Base-by-base conservation (phyloP, 345 rosid genomes). In the Camelina sativa region DNA sequence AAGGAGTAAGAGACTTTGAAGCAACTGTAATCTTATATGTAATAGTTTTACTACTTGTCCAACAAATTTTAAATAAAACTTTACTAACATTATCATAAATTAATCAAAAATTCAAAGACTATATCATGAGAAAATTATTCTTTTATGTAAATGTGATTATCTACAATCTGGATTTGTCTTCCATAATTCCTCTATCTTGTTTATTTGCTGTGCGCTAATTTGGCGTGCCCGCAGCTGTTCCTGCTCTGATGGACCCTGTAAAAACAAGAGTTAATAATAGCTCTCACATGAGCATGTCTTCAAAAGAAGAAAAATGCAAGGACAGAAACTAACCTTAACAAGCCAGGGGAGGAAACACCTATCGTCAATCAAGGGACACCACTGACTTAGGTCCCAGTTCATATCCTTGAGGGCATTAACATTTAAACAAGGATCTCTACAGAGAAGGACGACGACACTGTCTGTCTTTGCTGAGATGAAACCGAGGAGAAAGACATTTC, bases 341-440 rank as follows among this genome's bases (percentile, higher is more conserved):
- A 96, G 95, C 99, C 99, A 96, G 71, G 89, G 97, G 64, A 96
- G 79, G 79, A 96, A 96, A 82, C 99, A 96, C 79, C 99, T 91
- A 79, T 96, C 99, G 71, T 96, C 99, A 79, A 96, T 96, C 74
- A 96, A 85, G 62, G 99, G 98, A 70, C 97, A 92, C 99, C 99
- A 96, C 76, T 96, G 98, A 81, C 99, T 96, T 67, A 92, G 81
- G 78, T 96, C 99, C 99, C 99, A 96, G 58, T 92, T 96, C 99
- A 96, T 91, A 86, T 96, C 99, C 86, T 96, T 96, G 84, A 96
- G 77, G 38, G 99, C 99, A 82, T 96, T 96, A 19, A 96, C 98
- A 67, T 81, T 96, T 85, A 96, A 86, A 82, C 99, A 96, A 37
- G 99, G 99, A 61, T 96, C 99, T 81, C 99, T 85, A 78, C 99